These are phyloP conservation scores for Phytophthora pistaciae DNA, from an alignment of 352 stramenopile genomes.

Conservation along the genomic window DNA sequence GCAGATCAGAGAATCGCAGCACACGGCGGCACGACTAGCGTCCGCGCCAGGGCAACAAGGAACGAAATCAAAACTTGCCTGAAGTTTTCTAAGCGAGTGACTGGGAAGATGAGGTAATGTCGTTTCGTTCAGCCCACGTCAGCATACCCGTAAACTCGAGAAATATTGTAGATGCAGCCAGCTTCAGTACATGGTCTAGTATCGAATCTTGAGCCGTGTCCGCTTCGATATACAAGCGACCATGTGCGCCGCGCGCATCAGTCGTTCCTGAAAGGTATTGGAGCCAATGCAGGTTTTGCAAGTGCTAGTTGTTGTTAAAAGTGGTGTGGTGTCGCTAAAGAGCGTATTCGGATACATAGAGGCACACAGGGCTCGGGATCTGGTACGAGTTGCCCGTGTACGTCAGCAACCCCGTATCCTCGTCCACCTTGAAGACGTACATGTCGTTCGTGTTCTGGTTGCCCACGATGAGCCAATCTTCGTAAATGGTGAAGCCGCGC, in stretches of 20 bases:
- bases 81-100: too few relatives aligned
- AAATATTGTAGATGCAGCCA: too few relatives aligned
- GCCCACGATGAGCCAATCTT: conserved; percentile 55
- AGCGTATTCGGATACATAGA: conserved; percentile 30
- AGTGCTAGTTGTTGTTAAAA: too few relatives aligned
- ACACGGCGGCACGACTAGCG: not conserved
- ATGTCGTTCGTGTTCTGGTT: conserved; percentile 61
- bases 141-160: too few relatives aligned
- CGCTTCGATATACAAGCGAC: too few relatives aligned
- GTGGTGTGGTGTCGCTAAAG: not conserved
- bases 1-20: conserved; percentile 33
- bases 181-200: too few relatives aligned
- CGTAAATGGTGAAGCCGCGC: conserved; percentile 49
- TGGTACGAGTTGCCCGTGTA: conserved; percentile 43
- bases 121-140: too few relatives aligned
- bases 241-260: too few relatives aligned
- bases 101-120: too few relatives aligned
- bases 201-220: too few relatives aligned
- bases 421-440: conserved; percentile 53
- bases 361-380: conserved; percentile 37
- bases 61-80: not conserved
- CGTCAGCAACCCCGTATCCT: conserved; percentile 36
- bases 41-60: not conserved
- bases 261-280: too few relatives aligned
- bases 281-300: too few relatives aligned